Conservation (phyloP, 163 green algal species). For the Coccomyxa subellipsoidea region DNA sequence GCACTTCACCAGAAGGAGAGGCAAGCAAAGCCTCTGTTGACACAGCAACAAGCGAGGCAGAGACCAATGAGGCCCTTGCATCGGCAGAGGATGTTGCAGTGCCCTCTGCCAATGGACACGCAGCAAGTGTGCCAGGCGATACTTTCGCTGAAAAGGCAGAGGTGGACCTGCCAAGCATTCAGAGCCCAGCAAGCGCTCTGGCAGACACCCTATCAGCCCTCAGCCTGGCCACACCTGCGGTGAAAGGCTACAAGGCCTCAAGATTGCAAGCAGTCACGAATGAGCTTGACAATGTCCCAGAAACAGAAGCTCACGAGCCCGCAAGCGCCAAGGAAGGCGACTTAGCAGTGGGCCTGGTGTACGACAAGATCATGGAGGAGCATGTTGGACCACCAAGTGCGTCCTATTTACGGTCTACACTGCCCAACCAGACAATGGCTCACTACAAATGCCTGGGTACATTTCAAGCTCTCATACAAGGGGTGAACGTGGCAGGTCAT, state of each 20-base stretch:
- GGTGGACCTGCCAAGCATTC: not conserved
- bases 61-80: not conserved
- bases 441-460: no score
- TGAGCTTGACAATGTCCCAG: not conserved
- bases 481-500: slow-evolving; percentile 7
- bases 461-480: no score
- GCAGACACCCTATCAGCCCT: not conserved
- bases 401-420: no score
- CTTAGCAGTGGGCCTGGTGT: slow-evolving; percentile 11
- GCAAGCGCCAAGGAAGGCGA: not conserved
- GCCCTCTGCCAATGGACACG: not conserved
- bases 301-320: not conserved
- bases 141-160: not conserved
- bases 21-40: not conserved
- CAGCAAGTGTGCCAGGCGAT: not conserved
- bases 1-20: not conserved
- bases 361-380: slow-evolving; percentile 16
- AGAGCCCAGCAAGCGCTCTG: slow-evolving; percentile 3
- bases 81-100: not conserved
- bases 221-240: not conserved
- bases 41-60: not conserved
- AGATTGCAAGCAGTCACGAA: not conserved
- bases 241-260: not conserved
- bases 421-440: no score
- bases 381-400: slow-evolving; percentile 11